Conservation (phyloP, 805 yeast species). For the Candida qinlingensis region DNA sequence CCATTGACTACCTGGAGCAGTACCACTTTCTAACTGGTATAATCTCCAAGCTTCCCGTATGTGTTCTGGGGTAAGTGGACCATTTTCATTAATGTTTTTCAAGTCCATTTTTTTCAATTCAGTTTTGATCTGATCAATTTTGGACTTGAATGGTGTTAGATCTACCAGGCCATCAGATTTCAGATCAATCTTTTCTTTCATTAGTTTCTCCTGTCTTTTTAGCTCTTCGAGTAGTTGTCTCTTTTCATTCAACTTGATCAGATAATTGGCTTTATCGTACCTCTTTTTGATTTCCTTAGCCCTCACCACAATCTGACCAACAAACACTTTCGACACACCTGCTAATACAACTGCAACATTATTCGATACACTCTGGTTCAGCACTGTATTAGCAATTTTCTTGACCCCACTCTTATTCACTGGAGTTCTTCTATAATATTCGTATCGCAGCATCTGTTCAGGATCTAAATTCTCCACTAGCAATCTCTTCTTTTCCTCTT, state of each 20-base stretch:
- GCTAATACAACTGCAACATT: constrained; percentile 77
- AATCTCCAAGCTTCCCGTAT: constrained; percentile 85
- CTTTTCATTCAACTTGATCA: constrained; percentile 34
- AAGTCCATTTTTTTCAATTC: constrained; percentile 24
- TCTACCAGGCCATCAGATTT: constrained; percentile 5
- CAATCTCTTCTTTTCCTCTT: constrained; percentile 55
- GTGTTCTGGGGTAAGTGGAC: constrained; percentile 78
- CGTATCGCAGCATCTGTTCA: constrained; percentile 85
- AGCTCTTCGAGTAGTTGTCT: constrained; percentile 31
- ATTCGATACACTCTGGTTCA: constrained; percentile 75
- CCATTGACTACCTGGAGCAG: constrained; percentile 61
- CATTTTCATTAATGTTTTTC: constrained; percentile 33
- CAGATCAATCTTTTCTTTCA: constrained; percentile 28
- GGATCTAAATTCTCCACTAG: constrained; percentile 68
- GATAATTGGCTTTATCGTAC: constrained; percentile 36
- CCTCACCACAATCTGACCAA: constrained; percentile 84
- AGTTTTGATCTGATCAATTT: constrained; percentile 18
- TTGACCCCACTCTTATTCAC: constrained; percentile 70
- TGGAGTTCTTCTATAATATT: constrained; percentile 76
- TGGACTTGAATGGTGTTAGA: constrained; percentile 13
- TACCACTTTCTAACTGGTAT: constrained; percentile 60
- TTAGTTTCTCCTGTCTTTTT: constrained; percentile 31
- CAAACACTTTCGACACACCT: constrained; percentile 81
- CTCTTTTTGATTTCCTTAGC: constrained; percentile 68
- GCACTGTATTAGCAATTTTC: constrained; percentile 69